Conservation (phyloP, 768 basidiomycete genomes). For the Mrakia frigida region DNA sequence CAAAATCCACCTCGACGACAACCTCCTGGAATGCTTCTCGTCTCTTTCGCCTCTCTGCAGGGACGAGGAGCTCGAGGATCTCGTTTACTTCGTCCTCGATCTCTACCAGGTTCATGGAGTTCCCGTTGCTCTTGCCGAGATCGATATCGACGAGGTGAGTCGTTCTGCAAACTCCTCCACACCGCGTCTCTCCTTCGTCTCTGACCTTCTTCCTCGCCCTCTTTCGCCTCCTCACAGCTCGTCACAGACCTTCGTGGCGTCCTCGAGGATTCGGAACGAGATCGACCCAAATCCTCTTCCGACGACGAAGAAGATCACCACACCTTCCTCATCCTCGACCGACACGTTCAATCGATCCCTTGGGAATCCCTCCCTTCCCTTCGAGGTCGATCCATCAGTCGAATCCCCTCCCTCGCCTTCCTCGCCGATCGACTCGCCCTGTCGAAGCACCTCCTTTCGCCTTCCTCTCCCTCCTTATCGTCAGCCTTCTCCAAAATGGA, state of each 20-base stretch:
- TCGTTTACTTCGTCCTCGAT: constrained; percentile 88
- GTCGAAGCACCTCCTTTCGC: constrained; percentile 49
- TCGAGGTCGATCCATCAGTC: constrained; percentile 76
- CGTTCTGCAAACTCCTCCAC: neutral
- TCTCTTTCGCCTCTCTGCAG: constrained; percentile 71
- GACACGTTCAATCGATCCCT: constrained; percentile 78
- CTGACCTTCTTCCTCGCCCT: neutral
- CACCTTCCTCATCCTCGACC: constrained; percentile 81
- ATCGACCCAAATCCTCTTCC: constrained; percentile 24
- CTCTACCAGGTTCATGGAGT: constrained; percentile 90
- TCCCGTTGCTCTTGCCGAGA: constrained; percentile 79
- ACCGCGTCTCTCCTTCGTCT: neutral
- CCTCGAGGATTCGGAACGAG: constrained; percentile 63
- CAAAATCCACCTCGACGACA: constrained; percentile 55
- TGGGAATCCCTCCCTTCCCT: constrained; percentile 93
- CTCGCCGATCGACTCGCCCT: constrained; percentile 73
- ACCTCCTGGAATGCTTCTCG: constrained; percentile 79
- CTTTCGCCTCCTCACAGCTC: constrained; percentile 44
- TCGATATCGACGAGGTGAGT: constrained; percentile 80
- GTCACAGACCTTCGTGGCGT: constrained; percentile 72
- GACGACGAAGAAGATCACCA: constrained; percentile 50
- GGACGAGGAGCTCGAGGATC: constrained; percentile 92
- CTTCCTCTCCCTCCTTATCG: neutral
- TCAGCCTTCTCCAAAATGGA: neutral
- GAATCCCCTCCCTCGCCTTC: constrained; percentile 87